A percentile compares a stretch with the other conserved stretches of the same genome.
Conservation (phyloP, 2,329 filamentous ascomycete species). For the Paramyrothecium sp. region DNA sequence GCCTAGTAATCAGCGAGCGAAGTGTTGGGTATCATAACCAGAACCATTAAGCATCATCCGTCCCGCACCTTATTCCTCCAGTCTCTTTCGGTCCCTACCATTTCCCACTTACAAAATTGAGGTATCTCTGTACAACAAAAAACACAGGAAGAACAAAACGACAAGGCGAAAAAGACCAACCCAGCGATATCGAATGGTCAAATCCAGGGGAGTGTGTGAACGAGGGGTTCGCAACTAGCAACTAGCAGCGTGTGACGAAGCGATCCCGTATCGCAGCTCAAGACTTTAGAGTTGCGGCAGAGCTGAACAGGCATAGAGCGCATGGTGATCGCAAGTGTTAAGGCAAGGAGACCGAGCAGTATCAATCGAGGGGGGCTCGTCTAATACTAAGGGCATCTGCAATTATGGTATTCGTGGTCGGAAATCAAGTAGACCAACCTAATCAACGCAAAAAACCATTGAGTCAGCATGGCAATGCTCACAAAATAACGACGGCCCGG, state of each 20-base stretch:
- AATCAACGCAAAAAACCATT: conserved; percentile 8
- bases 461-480: not conserved
- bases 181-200: too few relatives aligned
- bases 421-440: conserved; percentile 36
- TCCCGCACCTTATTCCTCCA: not conserved
- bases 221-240: too few relatives aligned
- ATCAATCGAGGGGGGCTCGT: not conserved
- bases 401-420: conserved; percentile 15
- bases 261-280: not conserved
- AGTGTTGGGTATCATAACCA: not conserved
- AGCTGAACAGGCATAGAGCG: not conserved
- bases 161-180: not conserved
- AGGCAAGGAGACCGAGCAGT: not conserved
- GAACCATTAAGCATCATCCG: not conserved
- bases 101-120: not conserved
- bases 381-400: not conserved
- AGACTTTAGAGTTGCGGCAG: conserved; percentile 8
- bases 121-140: not conserved
- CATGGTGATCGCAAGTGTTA: not conserved
- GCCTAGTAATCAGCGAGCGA: not conserved
- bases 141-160: not conserved
- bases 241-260: not conserved
- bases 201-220: too few relatives aligned
- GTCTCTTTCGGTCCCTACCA: not conserved
- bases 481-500: conserved; percentile 4